Conservation (phyloP, 2,329 filamentous ascomycete genomes). For the Fusarium kyushuense region DNA sequence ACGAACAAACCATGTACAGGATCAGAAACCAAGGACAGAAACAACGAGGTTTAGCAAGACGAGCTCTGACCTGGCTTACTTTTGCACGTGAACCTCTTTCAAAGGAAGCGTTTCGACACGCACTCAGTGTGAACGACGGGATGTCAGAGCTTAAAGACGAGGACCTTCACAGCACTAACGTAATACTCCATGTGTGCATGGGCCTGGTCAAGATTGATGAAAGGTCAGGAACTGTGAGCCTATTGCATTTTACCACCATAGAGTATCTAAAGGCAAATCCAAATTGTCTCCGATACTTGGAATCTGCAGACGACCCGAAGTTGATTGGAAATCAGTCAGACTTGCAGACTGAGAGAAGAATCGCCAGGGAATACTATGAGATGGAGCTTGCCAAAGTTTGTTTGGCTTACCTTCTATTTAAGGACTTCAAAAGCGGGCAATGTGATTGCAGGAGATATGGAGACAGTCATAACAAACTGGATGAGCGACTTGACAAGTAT, state of each 20-base stretch:
- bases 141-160: not conserved
- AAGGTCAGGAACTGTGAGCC: accelerated
- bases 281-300: not conserved
- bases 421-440: not conserved
- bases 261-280: not conserved
- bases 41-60: accelerated
- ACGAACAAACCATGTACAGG: not conserved
- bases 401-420: not conserved
- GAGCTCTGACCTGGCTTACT: not conserved
- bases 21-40: not conserved
- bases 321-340: not conserved
- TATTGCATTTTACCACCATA: not conserved
- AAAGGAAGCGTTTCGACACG: not conserved
- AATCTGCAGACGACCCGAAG: accelerated
- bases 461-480: no score
- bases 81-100: not conserved
- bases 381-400: not conserved
- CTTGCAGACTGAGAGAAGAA: accelerated
- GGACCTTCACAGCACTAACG: not conserved
- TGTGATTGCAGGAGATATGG: no score
- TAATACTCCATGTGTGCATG: not conserved
- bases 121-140: not conserved
- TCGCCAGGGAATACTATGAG: not conserved
- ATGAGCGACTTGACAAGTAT: no score
- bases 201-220: not conserved